Evolutionary conservation across 495 filamentous ascomycete genomes (phyloP).

Genomic region (Barbatosphaeria neglecta): DNA sequence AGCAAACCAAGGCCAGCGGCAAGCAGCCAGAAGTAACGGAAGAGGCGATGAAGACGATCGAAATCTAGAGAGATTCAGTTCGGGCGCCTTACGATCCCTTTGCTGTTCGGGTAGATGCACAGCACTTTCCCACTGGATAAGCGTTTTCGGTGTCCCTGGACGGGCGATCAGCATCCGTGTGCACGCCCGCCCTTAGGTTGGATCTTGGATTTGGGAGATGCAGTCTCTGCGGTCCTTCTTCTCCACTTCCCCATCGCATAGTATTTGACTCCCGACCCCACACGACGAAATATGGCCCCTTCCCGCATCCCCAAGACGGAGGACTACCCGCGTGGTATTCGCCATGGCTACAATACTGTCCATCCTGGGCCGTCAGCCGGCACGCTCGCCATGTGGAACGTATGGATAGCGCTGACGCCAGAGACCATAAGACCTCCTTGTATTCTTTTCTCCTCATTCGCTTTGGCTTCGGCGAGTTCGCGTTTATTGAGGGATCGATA

Average conservation of each 20-base stretch:
- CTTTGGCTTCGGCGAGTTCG: not conserved
- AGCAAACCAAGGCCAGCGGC: conserved; percentile 15
- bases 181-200: not conserved
- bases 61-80: conserved; percentile 29
- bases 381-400: too few relatives aligned
- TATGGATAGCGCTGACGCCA: not conserved
- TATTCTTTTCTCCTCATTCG: not conserved
- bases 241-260: not conserved
- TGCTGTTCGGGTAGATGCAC: not conserved
- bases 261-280: not conserved
- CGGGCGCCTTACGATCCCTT: not conserved
- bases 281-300: not conserved
- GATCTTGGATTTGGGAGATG: not conserved
- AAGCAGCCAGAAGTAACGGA: conserved; percentile 27
- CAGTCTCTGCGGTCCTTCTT: not conserved
- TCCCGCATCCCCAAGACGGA: not conserved
- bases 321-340: not conserved
- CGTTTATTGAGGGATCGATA: not conserved
- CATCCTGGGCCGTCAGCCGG: too few relatives aligned
- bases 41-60: conserved; percentile 46
- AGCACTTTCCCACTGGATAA: not conserved
- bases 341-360: too few relatives aligned
- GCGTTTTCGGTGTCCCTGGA: not conserved
- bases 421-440: too few relatives aligned
- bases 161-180: too few relatives aligned